Conservation (phyloP, 2,329 filamentous ascomycete species). For the Metarhizium rileyi region DNA sequence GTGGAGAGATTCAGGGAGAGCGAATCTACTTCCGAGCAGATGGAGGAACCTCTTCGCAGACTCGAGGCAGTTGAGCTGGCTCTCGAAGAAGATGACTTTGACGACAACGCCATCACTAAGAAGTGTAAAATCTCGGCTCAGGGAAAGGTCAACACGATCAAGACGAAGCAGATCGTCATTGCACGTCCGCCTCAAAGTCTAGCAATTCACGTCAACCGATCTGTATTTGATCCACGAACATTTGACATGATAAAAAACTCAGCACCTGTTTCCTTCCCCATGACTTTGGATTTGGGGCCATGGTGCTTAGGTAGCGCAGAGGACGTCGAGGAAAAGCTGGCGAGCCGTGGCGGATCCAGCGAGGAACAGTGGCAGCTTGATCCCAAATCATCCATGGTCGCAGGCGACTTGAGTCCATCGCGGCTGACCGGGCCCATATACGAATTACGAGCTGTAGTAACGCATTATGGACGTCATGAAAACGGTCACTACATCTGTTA, state of each 20-base stretch:
- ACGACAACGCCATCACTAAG: constrained; percentile 53
- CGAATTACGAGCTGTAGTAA: constrained; percentile 72
- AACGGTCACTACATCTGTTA: constrained; percentile 96
- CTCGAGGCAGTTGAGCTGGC: constrained; percentile 59
- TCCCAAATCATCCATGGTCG: constrained; percentile 64
- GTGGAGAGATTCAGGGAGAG: constrained; percentile 29
- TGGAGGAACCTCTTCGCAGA: constrained; percentile 43
- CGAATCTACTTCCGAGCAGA: constrained; percentile 33
- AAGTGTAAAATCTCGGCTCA: constrained; percentile 58
- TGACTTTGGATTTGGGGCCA: constrained; percentile 62
- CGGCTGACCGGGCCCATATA: constrained; percentile 54
- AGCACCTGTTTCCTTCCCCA: constrained; percentile 68
- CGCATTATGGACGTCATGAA: constrained; percentile 83
- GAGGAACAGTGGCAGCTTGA: constrained; percentile 62
- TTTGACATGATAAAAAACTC: constrained; percentile 76
- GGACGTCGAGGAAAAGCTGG: constrained; percentile 6
- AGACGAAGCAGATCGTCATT: constrained; percentile 82
- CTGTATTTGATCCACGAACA: constrained; percentile 77
- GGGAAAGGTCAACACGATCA: constrained; percentile 65
- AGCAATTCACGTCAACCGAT: constrained; percentile 82
- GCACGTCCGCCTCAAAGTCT: constrained; percentile 73
- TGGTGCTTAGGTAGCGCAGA: constrained; percentile 67
- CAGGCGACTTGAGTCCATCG: constrained; percentile 40
- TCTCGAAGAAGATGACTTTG: constrained; percentile 70
- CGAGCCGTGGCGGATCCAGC: constrained; percentile 12